These are phyloP conservation scores for Lentinus tigrinus DNA, from an alignment of 768 basidiomycete genomes.

Conservation along the genomic window DNA sequence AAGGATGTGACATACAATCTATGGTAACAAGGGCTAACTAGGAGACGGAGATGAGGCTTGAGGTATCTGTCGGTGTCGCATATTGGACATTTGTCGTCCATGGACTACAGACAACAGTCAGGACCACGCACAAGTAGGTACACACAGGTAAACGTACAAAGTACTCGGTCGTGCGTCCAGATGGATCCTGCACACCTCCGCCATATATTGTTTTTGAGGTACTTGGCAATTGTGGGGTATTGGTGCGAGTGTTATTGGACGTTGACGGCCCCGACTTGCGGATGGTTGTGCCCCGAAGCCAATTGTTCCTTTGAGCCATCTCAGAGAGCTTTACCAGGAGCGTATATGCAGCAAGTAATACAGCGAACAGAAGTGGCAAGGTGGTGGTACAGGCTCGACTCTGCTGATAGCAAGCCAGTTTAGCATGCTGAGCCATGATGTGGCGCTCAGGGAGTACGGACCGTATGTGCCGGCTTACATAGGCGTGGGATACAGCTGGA, in stretches of 20 bases:
- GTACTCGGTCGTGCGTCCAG: slow-evolving; percentile 78
- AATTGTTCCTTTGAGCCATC: slow-evolving; percentile 41
- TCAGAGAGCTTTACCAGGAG: not conserved
- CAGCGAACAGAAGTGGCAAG: too few species aligned
- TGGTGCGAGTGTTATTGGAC: slow-evolving; percentile 53
- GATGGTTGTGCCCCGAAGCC: slow-evolving; percentile 76
- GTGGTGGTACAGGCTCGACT: too few species aligned
- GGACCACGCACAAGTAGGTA: not conserved
- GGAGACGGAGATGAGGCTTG: slow-evolving; percentile 88
- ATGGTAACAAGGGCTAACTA: slow-evolving; percentile 97
- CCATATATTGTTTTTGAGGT: slow-evolving; percentile 75
- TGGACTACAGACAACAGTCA: slow-evolving; percentile 47
- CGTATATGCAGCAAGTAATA: not conserved
- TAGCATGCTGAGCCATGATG: too few species aligned
- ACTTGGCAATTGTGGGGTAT: slow-evolving; percentile 66
- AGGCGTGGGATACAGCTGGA: too few species aligned
- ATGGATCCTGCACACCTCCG: slow-evolving; percentile 84
- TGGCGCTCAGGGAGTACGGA: too few species aligned
- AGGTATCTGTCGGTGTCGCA: slow-evolving; percentile 96
- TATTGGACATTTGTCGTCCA: slow-evolving; percentile 95
- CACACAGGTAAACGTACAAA: slow-evolving; percentile 51
- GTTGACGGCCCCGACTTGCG: slow-evolving; percentile 54
- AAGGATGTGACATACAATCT: slow-evolving; percentile 68
- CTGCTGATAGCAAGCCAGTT: too few species aligned
- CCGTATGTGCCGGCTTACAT: too few species aligned